Base-by-base conservation (phyloP, 208 protist genomes). In the Trypanosoma cruzi region DNA sequence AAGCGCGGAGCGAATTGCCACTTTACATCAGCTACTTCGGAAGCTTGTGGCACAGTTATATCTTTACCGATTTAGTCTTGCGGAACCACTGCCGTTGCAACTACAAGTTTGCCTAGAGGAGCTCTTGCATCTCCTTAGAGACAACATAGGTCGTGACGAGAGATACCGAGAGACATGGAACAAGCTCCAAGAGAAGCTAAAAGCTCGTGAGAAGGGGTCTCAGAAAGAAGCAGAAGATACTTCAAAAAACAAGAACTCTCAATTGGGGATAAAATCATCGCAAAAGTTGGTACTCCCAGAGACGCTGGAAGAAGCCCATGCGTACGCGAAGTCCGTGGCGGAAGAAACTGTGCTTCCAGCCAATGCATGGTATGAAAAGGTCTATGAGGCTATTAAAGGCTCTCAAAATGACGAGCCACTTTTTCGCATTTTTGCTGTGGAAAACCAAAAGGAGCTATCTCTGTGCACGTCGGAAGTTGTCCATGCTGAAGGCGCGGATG, bases 1-100 rank as follows among this genome's bases (percentile, higher is more conserved):
- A 8, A 34, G 13, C n/a, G 31, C 50, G 22, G 69, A 67, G 20
- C 60, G 52, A 16, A 2, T 74, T 36, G 31, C 13, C 20, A 49
- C 28, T 48, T 36, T 68, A 13, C 61, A 74, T 54, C 69, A 74
- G 69, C 7, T 74, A 7, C 11, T 74, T n/a, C 69, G 69, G 48
- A 67, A 63, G n/a, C 16, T 74, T 4, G 55, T 74, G 59, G 32
- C 61, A 36, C 42, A 50, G 36, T 7, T 74, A 22, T 68, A 68
- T 74, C 2, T 63, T 13, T 40, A 74, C 44, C 32, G 36, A 8
- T 63, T 56, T 40, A 68, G 18, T 22, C 36, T 74, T 22, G 0
- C 11, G 28, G 61, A 54, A 49, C 60, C 68, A 0, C 11, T 74
- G 3, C 61, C 69, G 8, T 28, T 68, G 53, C 60, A 68, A 20